Conservation (phyloP, 495 filamentous ascomycete genomes). For the Jackrogersella minutella region DNA sequence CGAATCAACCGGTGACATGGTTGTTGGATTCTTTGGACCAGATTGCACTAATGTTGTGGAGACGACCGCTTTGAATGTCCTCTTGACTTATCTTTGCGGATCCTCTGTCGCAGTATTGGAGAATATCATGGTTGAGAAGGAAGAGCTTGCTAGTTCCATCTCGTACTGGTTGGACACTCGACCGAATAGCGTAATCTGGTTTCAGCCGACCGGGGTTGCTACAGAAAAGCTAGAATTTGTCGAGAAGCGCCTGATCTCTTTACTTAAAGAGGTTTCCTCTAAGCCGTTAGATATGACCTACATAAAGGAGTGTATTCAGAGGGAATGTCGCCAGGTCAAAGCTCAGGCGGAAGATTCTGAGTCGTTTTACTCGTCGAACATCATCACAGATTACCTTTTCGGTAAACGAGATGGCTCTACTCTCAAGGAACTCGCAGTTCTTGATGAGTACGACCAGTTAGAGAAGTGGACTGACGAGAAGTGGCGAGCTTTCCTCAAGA, state of each 20-base stretch:
- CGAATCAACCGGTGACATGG: conserved; percentile 86
- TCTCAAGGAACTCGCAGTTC: conserved; percentile 69
- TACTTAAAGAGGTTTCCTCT: conserved; percentile 78
- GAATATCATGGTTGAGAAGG: conserved; percentile 90
- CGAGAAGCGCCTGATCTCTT: conserved; percentile 82
- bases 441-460: conserved; percentile 79
- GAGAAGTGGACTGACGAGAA: conserved; percentile 81
- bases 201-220: conserved; percentile 83
- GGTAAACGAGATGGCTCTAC: conserved; percentile 86
- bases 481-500: conserved; percentile 82
- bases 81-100: conserved; percentile 85
- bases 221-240: conserved; percentile 85
- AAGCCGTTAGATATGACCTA: conserved; percentile 89
- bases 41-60: conserved; percentile 69
- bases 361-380: conserved; percentile 75
- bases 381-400: conserved; percentile 92
- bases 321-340: conserved; percentile 79
- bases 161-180: conserved; percentile 76
- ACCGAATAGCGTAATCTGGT: conserved; percentile 82
- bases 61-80: conserved; percentile 74
- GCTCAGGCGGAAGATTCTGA: conserved; percentile 79
- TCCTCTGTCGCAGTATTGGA: conserved; percentile 93
- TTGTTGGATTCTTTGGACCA: conserved; percentile 86
- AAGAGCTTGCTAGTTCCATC: conserved; percentile 86
- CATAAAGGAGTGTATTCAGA: conserved; percentile 81